Percentiles rank a stretch among this genome's conserved stretches.
Evolutionary conservation across 2,329 filamentous ascomycete species (phyloP).

Genomic region (Achaetomium macrosporum): DNA sequence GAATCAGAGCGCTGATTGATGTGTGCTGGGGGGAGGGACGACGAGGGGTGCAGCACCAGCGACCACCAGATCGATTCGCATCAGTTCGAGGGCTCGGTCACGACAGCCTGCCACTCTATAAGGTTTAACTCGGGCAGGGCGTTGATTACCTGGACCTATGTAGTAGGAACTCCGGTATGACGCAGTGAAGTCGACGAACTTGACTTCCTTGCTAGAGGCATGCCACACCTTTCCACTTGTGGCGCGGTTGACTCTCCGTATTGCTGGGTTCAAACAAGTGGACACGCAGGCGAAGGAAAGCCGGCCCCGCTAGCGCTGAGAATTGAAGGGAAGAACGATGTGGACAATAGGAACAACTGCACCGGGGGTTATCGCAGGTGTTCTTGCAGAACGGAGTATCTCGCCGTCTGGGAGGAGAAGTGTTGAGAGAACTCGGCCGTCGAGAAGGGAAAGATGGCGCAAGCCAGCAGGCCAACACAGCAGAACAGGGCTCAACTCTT

Average conservation of each 20-base stretch:
- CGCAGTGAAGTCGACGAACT: slow-evolving; percentile 7
- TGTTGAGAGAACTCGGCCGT: neutral
- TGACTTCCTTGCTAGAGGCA: slow-evolving; percentile 4
- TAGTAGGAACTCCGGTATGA: neutral
- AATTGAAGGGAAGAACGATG: slow-evolving; percentile 1
- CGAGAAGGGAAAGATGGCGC: neutral
- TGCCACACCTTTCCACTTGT: slow-evolving; percentile 14
- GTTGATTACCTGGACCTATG: neutral
- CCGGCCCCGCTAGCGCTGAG: neutral
- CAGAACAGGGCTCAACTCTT: neutral
- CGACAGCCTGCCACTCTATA: slow-evolving; percentile 3
- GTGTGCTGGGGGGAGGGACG: slow-evolving; percentile 14
- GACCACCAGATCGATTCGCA: slow-evolving; percentile 5
- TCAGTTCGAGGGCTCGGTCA: slow-evolving; percentile 3
- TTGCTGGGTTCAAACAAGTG: too few species aligned
- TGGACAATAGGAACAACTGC: neutral
- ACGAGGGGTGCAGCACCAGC: slow-evolving; percentile 1
- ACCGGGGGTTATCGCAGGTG: neutral
- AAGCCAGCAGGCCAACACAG: neutral
- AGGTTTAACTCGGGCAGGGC: slow-evolving; percentile 6
- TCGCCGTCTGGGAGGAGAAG: slow-evolving; percentile 5
- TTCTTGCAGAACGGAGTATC: slow-evolving; percentile 8
- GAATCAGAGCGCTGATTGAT: slow-evolving; percentile 23
- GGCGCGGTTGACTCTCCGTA: neutral
- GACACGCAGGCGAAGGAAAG: neutral